Evolutionary conservation across 352 stramenopile species (phyloP).

Genomic region (Globisporangium spiculum): DNA sequence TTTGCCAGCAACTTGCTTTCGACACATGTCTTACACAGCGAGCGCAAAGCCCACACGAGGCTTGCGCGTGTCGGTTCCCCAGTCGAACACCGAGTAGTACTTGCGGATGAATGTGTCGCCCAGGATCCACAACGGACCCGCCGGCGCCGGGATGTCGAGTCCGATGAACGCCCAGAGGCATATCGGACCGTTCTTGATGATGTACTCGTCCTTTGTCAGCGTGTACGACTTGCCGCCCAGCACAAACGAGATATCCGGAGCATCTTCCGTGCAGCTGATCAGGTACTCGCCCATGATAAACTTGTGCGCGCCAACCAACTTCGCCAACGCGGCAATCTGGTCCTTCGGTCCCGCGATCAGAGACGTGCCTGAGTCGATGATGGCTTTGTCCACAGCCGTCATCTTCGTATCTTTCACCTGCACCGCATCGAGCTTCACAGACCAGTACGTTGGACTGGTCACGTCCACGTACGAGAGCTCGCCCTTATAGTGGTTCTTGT

Average conservation of each 20-base stretch:
- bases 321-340: conserved; percentile 20
- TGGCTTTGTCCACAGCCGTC: conserved; percentile 21
- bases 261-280: conserved; percentile 85
- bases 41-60: conserved; percentile 76
- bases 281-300: conserved; percentile 92
- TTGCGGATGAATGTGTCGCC: conserved; percentile 93
- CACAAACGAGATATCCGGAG: conserved; percentile 87
- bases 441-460: conserved; percentile 23
- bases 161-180: conserved; percentile 20
- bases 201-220: conserved; percentile 86
- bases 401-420: conserved; percentile 30
- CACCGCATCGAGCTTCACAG: conserved; percentile 35
- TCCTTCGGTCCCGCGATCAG: conserved; percentile 20
- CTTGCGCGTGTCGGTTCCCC: conserved; percentile 45
- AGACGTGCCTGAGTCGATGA: conserved; percentile 25
- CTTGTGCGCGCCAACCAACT: conserved; percentile 54
- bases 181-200: conserved; percentile 65
- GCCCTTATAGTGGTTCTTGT: conserved; percentile 82
- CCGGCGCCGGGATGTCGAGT: conserved; percentile 12
- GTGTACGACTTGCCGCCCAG: conserved; percentile 86
- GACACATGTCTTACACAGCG: conserved; percentile 26
- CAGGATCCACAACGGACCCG: conserved; percentile 31
- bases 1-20: neutral
- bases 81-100: conserved; percentile 92
- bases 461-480: conserved; percentile 71